Base-by-base conservation (phyloP, 2,329 filamentous ascomycete genomes). In the Tolypocladium ovalisporum region DNA sequence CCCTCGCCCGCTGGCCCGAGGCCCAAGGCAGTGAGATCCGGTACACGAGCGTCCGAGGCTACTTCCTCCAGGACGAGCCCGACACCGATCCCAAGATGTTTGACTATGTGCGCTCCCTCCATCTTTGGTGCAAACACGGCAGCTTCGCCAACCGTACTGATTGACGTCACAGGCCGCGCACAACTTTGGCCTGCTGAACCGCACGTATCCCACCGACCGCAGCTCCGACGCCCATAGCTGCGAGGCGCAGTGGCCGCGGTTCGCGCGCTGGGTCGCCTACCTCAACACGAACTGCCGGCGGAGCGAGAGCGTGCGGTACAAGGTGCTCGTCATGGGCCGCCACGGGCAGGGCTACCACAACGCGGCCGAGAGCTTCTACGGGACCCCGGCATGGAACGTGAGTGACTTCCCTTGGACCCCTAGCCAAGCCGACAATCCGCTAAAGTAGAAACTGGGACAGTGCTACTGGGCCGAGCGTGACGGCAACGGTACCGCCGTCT, bases 271-370 rank as follows among this genome's bases (percentile, higher is more conserved):
- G 64, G 76, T 89, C 34, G 65, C 74, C 24, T 71, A 74, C 29
- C 67, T 89, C 40, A 86, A 86, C 71, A 60, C 61, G 13, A 63
- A 67, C 34, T 69, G 70, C 55, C 55, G 57, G 36, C 64, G 67
- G 4, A 67, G 76, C n/a, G 67, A 69, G 12, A 76, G 74, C 54
- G 76, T 79, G 17, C 72, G 76, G 35, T 89, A 88, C 73, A 86
- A 87, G 64, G 75, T 90, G 12, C 67, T 90, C 35, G 85, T 85
- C 69, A 76, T 88, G 68, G 86, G 82, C 3, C 82, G 87, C 42
- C 87, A 90, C 65, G 87, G 87, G 27, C 80, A 90, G 69, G 87
- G 87, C 15, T 82, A 74, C 63, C 81, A 84, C 61, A 85, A 84
- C 61, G 77, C 76, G 8, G 86, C 85, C 17, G 83, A 88, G 69